phyloP scores from a whole-genome alignment of 305 asterid species.

The Fraxinus baroniana region DNA sequence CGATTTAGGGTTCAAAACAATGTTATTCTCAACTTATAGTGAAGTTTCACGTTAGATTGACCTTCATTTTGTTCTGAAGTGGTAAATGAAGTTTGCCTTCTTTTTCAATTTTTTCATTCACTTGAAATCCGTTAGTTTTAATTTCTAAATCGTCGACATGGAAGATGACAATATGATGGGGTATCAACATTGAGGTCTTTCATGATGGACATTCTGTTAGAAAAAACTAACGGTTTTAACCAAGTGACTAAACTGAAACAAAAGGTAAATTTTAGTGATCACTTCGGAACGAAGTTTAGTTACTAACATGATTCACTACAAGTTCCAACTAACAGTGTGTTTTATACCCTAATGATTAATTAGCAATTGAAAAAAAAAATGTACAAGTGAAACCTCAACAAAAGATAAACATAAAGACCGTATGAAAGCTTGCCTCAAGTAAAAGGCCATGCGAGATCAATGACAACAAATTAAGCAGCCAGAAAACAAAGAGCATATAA shows the following conservation, averaged over 20 bases:
- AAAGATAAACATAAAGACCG: not conserved
- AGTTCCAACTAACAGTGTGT: not conserved
- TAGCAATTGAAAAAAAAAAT: not conserved
- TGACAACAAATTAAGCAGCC: not conserved
- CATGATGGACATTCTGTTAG: not conserved
- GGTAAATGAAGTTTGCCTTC: not conserved
- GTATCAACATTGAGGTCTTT: not conserved
- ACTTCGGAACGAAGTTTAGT: not conserved
- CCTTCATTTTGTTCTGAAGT: not conserved
- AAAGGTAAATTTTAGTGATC: not conserved
- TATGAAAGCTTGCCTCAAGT: not conserved
- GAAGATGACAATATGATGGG: not conserved
- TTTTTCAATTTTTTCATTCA: not conserved
- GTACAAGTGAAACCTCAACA: not conserved
- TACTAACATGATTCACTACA: not conserved
- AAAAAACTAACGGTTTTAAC: not conserved
- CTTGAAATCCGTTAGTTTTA: not conserved
- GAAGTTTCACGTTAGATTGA: not conserved
- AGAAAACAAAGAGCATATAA: not conserved
- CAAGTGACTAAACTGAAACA: not conserved
- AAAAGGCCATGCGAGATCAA: not conserved
- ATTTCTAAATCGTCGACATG: not conserved
- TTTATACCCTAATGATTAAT: not conserved
- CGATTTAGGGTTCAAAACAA: not conserved
- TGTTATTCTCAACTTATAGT: not conserved